Base-by-base conservation (phyloP, 441 rosid genomes). In the Eugenia klotzschiana region DNA sequence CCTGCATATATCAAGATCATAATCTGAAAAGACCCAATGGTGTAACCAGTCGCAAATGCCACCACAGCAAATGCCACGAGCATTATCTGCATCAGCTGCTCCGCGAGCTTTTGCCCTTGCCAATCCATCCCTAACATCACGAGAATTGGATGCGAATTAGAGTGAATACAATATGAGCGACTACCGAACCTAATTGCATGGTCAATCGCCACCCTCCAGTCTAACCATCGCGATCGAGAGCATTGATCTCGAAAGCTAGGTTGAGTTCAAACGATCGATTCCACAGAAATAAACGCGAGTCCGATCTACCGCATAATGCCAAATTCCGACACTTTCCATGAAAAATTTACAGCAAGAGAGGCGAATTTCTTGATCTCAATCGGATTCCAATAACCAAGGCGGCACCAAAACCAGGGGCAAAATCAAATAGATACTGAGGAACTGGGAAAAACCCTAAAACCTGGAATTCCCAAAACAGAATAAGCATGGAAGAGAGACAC, bases 21-120 rank as follows among this genome's bases (percentile, higher is more conserved):
- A 87, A 82, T 84, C 86, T 90, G 95, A 87, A 95, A 97, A 33
- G 99, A 94, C 25, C 89, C 93, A 85, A 88, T 84, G 1, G 87
- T 8, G 57, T 91, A 92, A 22, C 98, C 98, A 0, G 87, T 80
- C 26, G 85, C 86, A 26, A 92, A 89, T 1, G 96, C 92, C 74
- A 84, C 90, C 29, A 88, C 91, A 8, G 95, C 96, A 2, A 89
- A 92, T n/a, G 86, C 93, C 86, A 96, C 49, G 20, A 96, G 90
- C 91, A 94, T 11, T 43, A 93, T 90, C 90, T 95, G 98, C 98
- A 96, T 94, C 88, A 94, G 85, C 87, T 91, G 96, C 95, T 96
- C 98, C 22, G 96, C 94, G 27, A 93, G 82, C 91, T 94, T 96
- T 84, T 96, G 98, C 29, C 99, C 98, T 92, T 96, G 95, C 99